Percentiles rank a stretch among this genome's conserved stretches.
phyloP scores from a whole-genome alignment of 2,329 filamentous ascomycete species.

The Sporothrix schenckii region DNA sequence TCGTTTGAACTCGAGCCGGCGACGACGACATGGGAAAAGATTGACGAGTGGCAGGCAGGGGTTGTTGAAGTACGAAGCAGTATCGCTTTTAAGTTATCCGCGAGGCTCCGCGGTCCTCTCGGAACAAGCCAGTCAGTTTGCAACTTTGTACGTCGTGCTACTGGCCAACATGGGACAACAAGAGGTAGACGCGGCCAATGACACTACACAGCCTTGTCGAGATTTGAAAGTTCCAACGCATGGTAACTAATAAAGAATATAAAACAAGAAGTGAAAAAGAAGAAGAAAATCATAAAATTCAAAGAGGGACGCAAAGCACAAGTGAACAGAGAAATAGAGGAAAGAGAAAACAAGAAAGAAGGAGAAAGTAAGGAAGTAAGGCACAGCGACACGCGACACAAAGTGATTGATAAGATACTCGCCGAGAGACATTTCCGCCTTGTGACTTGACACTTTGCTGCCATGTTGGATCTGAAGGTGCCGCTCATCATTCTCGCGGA shows the following conservation, averaged over 20 bases:
- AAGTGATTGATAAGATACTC: not conserved
- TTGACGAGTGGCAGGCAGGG: conserved; percentile 6
- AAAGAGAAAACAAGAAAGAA: not conserved
- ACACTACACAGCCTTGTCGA: not conserved
- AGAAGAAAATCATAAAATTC: too few species aligned
- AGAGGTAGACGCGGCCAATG: not conserved
- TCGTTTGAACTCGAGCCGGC: conserved; percentile 13
- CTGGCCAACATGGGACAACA: not conserved
- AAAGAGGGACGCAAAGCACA: too few species aligned
- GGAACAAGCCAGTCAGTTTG: not conserved
- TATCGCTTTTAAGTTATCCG: not conserved
- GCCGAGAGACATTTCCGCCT: not conserved
- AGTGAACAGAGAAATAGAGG: too few species aligned
- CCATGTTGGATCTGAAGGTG: conserved; percentile 13
- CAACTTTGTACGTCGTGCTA: not conserved
- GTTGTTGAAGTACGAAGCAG: not conserved
- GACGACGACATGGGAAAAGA: conserved; percentile 2
- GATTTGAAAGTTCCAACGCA: conserved; percentile 1
- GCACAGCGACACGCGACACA: conserved; percentile 1
- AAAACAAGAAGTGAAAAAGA: too few species aligned
- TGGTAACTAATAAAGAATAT: not conserved
- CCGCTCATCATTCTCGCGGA: conserved; percentile 13
- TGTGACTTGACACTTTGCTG: not conserved
- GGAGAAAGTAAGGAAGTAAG: not conserved
- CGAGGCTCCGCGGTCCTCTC: not conserved